Evolutionary conservation across 2,329 filamentous ascomycete species (phyloP).

Genomic region (Amesomyces nigricolor): DNA sequence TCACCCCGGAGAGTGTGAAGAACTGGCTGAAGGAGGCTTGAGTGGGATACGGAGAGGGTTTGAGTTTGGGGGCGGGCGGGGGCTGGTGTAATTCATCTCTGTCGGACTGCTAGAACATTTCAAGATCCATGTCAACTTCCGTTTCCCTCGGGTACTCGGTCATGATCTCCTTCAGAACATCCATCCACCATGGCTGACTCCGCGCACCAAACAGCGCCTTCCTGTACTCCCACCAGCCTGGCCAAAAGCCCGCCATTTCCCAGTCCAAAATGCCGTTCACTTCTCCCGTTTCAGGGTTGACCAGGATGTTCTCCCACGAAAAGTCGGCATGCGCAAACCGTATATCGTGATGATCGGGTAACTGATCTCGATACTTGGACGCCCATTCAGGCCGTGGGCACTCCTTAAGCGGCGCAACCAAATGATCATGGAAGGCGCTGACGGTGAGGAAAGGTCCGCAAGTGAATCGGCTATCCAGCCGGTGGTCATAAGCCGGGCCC

Average conservation of each 20-base stretch:
- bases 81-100: too few species aligned
- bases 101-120: not conserved
- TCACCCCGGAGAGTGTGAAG: not conserved
- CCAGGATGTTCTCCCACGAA: not conserved
- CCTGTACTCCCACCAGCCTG: not conserved
- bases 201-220: not conserved
- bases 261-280: conserved; percentile 1
- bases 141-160: not conserved
- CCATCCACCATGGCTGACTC: not conserved
- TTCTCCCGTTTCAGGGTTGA: not conserved
- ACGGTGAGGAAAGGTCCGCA: not conserved
- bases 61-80: too few species aligned
- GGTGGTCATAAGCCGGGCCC: not conserved
- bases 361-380: not conserved
- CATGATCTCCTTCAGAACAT: not conserved
- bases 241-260: conserved; percentile 2
- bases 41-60: not conserved
- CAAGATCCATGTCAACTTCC: not conserved
- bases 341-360: not conserved
- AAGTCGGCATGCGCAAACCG: not conserved
- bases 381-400: not conserved
- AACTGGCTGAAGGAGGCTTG: not conserved
- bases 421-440: not conserved
- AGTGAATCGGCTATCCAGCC: not conserved
- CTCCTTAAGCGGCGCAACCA: not conserved